Base-by-base conservation (phyloP, 2,329 filamentous ascomycete genomes). In the Clathrospora elynae region DNA sequence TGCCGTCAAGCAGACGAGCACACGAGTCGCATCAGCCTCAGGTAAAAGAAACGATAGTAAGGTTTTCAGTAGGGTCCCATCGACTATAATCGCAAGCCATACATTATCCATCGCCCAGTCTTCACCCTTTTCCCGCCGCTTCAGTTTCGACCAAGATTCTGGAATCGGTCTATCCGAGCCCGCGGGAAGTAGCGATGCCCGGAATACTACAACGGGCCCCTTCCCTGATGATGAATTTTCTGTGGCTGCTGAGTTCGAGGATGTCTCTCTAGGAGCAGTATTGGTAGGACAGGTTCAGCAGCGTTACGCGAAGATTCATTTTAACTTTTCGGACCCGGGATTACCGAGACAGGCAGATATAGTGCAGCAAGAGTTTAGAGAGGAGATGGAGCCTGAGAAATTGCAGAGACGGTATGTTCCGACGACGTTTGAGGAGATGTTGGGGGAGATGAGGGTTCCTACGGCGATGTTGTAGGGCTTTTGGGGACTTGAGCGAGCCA, bases 351-450 rank as follows among this genome's bases (percentile, higher is more conserved):
- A 12, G 6, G 6, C 4, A 16, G 9, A 7, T 8, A 9, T 10
- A 2, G 5, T 19, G 23, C 2, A 9, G 6, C 13, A 34, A 14
- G 18, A 33, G 8, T 12, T 9, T 7, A 11, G 23, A 6, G 18
- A n/a, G n/a, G 17, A 5, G 0, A 10, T 6, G 3, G 16, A 10
- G 10, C 6, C 2, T 5, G 6, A 20, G 6, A 17, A 41, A 5
- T 10, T 38, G 18, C 22, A n/a, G 10, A 24, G 17, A 29, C 23
- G 28, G 13, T 18, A 3, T 3, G 22, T 34, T 29, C 8, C 35
- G 16, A 45, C 35, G n/a, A 45, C 30, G 0, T 45, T 45, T 20
- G 19, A 40, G 10, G 37, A 35, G 6, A 46, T 46, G 18, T 9
- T 45, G 8, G 35, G 42, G 3, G 14, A 30, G 9, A 24, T n/a